Percentiles rank a stretch among this genome's conserved stretches.
Evolutionary conservation across 306 rosid genomes (phyloP).

Genomic region (Betula pendula): DNA sequence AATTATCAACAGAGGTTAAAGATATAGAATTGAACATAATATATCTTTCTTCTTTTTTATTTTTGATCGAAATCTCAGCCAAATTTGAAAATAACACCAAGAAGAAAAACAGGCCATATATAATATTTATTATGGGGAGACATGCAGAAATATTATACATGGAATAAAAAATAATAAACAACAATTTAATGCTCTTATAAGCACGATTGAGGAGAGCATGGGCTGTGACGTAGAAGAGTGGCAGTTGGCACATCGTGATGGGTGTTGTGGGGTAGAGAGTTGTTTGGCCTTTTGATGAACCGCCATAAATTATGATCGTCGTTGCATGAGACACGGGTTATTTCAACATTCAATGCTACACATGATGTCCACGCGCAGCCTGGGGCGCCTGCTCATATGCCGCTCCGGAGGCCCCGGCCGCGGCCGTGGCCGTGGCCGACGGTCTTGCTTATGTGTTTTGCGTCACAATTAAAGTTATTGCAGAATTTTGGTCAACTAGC

Average conservation of each 20-base stretch:
- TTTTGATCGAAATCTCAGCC: too few relatives aligned
- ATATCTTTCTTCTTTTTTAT: too few relatives aligned
- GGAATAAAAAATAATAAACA: too few relatives aligned
- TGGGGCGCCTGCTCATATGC: slow-evolving; percentile 52
- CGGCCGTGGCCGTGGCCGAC: slow-evolving; percentile 43
- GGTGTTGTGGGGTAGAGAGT: not conserved
- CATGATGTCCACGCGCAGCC: slow-evolving; percentile 48
- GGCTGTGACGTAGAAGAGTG: not conserved
- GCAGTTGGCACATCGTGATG: not conserved
- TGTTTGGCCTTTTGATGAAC: not conserved
- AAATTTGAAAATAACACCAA: too few relatives aligned
- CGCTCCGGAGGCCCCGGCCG: slow-evolving; percentile 52
- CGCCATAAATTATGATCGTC: slow-evolving; percentile 7
- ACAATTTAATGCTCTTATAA: too few relatives aligned
- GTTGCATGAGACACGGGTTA: not conserved
- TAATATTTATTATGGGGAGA: too few relatives aligned
- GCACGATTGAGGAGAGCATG: not conserved
- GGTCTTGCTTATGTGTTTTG: slow-evolving; percentile 37
- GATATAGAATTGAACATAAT: too few relatives aligned
- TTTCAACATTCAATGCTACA: slow-evolving; percentile 41
- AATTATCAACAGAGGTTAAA: too few relatives aligned
- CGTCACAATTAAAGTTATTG: not conserved
- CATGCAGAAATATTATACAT: too few relatives aligned
- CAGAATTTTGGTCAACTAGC: not conserved
- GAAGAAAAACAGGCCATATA: too few relatives aligned